These are phyloP conservation scores for Jackrogersella minutella DNA, from an alignment of 495 filamentous ascomycete genomes.

Conservation along the genomic window DNA sequence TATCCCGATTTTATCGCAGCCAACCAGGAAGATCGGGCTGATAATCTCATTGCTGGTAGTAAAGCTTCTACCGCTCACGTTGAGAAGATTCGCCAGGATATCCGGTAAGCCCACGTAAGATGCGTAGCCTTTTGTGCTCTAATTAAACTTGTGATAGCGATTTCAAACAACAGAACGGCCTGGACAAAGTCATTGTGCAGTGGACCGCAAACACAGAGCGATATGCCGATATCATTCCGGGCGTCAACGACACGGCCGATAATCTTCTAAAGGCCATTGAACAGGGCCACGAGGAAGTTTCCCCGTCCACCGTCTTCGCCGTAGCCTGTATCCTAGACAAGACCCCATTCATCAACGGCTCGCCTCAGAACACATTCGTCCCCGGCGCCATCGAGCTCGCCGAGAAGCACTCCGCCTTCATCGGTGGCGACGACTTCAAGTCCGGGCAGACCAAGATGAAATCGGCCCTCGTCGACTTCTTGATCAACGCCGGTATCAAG, in stretches of 20 bases:
- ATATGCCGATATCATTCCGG: conserved; percentile 84
- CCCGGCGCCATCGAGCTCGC: conserved; percentile 90
- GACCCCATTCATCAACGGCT: conserved; percentile 98
- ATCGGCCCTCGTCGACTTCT: conserved; percentile 96
- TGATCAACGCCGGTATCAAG: conserved; percentile 98
- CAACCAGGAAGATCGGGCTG: conserved; percentile 96
- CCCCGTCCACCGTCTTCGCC: conserved; percentile 95
- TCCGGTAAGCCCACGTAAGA: conserved; percentile 67
- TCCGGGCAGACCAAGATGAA: conserved; percentile 99
- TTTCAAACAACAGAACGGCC: conserved; percentile 84
- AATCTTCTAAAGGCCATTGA: conserved; percentile 90
- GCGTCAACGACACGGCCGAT: conserved; percentile 95
- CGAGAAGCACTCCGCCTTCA: conserved; percentile 87
- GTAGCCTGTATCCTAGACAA: conserved; percentile 91
- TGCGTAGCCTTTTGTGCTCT: conserved; percentile 1
- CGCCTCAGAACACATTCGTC: conserved; percentile 98
- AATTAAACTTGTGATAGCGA: conserved; percentile 63
- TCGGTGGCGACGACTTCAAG: conserved; percentile 99
- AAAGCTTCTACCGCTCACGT: conserved; percentile 89
- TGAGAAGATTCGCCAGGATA: conserved; percentile 92
- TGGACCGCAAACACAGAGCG: conserved; percentile 99
- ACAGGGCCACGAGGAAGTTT: conserved; percentile 83
- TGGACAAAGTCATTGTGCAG: conserved; percentile 97
- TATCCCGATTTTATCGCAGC: conserved; percentile 99
- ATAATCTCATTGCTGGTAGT: conserved; percentile 84